These are phyloP conservation scores for Eragrostis curvula DNA, from an alignment of 176 grass and related monocot species.

Conservation along the genomic window DNA sequence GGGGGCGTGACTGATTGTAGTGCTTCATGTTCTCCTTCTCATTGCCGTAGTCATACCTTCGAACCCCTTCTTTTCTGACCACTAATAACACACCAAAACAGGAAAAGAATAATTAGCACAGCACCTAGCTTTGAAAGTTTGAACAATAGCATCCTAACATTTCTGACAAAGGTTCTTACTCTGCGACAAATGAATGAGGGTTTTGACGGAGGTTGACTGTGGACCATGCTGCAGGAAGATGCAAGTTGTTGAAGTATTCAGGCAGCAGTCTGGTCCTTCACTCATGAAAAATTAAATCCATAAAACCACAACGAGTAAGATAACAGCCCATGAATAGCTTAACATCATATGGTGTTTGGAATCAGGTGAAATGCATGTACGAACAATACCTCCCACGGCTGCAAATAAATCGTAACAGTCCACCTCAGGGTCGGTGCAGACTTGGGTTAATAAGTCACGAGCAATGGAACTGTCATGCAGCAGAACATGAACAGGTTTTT, in stretches of 20 bases:
- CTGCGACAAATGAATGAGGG: conserved; percentile 58
- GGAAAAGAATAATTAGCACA: background rate
- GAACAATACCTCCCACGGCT: conserved; percentile 39
- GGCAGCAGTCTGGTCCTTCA: conserved; percentile 62
- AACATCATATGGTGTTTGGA: background rate
- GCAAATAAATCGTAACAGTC: conserved; percentile 51
- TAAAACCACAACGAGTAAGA: conserved; percentile 13
- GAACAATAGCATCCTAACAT: conserved; percentile 1
- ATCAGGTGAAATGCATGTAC: background rate
- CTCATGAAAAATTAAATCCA: conserved; percentile 10
- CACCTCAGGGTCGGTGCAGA: conserved; percentile 47
- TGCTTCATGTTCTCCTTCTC: conserved; percentile 52
- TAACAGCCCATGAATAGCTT: background rate
- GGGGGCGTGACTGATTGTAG: conserved; percentile 39
- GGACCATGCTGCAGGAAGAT: conserved; percentile 53
- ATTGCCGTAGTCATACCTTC: conserved; percentile 54
- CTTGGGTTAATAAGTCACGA: conserved; percentile 20
- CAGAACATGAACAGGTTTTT: no score
- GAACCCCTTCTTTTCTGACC: conserved; percentile 35
- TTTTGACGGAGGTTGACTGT: conserved; percentile 52
- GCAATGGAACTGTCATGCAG: conserved; percentile 38
- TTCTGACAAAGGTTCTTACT: conserved; percentile 34
- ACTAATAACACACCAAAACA: conserved; percentile 17
- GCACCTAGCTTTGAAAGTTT: conserved; percentile 11
- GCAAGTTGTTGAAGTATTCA: conserved; percentile 45